A percentile compares a stretch with the other conserved stretches of the same genome.
Conservation (phyloP, 306 rosid genomes). For the Canavalia gladiata region DNA sequence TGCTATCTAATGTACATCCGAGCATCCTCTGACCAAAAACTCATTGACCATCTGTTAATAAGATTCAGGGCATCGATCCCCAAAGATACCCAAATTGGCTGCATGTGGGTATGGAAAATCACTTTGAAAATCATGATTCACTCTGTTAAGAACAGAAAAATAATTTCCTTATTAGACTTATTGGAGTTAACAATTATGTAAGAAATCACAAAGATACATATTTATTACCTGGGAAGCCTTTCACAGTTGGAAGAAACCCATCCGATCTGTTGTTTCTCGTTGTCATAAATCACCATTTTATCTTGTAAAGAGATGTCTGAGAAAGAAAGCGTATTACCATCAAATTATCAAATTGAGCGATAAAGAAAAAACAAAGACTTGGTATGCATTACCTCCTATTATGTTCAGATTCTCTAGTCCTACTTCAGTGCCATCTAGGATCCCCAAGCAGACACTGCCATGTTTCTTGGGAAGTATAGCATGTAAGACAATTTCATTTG, state of each 20-base stretch:
- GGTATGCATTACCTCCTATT: slow-evolving; percentile 74
- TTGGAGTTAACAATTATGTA: slow-evolving; percentile 18
- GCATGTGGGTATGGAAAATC: slow-evolving; percentile 53
- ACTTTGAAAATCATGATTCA: slow-evolving; percentile 51
- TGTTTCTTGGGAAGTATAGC: slow-evolving; percentile 58
- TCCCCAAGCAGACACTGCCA: slow-evolving; percentile 93
- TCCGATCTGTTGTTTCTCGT: slow-evolving; percentile 81
- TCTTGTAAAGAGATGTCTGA: slow-evolving; percentile 80
- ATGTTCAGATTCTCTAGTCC: slow-evolving; percentile 72
- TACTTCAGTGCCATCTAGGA: slow-evolving; percentile 75
- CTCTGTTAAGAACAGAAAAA: slow-evolving; percentile 56
- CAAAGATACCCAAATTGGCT: slow-evolving; percentile 54
- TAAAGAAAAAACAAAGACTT: background rate
- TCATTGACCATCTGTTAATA: slow-evolving; percentile 28
- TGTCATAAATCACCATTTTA: slow-evolving; percentile 81
- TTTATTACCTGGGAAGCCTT: slow-evolving; percentile 62
- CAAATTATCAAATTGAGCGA: background rate
- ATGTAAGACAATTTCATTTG: slow-evolving; percentile 40
- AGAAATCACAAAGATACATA: slow-evolving; percentile 43
- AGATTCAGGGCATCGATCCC: slow-evolving; percentile 48
- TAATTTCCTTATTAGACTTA: slow-evolving; percentile 42
- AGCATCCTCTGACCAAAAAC: slow-evolving; percentile 37
- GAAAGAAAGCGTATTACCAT: slow-evolving; percentile 29
- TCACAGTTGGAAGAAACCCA: slow-evolving; percentile 78
- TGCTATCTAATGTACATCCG: slow-evolving; percentile 36